Percentiles rank a stretch among this genome's conserved stretches.
These are phyloP conservation scores for Pleurotus eryngii DNA, from an alignment of 768 basidiomycete genomes.

Conservation along the genomic window DNA sequence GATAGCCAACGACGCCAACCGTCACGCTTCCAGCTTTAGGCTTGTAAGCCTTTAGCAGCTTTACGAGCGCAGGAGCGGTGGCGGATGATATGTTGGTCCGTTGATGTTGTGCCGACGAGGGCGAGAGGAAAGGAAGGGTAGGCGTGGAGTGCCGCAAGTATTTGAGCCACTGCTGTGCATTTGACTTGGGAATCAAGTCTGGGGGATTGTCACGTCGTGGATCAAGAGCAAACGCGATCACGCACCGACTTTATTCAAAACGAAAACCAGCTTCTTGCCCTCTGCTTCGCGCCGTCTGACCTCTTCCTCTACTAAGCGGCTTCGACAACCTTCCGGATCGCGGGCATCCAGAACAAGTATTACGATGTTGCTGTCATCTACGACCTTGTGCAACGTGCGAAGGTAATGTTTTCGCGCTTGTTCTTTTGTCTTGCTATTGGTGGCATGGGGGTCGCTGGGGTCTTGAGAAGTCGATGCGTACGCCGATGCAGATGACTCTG, in stretches of 20 bases:
- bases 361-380: constrained; percentile 90
- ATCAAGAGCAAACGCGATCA: constrained; percentile 8
- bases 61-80: constrained; percentile 73
- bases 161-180: constrained; percentile 87
- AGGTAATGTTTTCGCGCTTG: constrained; percentile 73
- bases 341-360: constrained; percentile 89
- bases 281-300: constrained; percentile 81
- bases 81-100: constrained; percentile 77
- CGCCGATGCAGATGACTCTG: constrained; percentile 23
- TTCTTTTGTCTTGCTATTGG: constrained; percentile 53
- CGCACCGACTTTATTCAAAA: constrained; percentile 96
- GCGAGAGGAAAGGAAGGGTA: constrained; percentile 86
- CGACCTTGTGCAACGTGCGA: constrained; percentile 83
- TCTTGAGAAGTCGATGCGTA: constrained; percentile 12
- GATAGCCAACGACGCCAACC: constrained; percentile 92
- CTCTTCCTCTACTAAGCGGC: constrained; percentile 91
- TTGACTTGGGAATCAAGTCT: constrained; percentile 89
- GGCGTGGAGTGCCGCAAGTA: constrained; percentile 92
- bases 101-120: constrained; percentile 72
- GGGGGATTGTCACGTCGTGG: background rate
- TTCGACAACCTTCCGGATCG: constrained; percentile 92
- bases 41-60: constrained; percentile 81
- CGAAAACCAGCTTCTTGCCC: constrained; percentile 90
- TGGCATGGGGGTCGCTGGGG: constrained; percentile 20
- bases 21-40: constrained; percentile 73